Conservation (phyloP, 257 asterid genomes). For the Solanum etuberosum region DNA sequence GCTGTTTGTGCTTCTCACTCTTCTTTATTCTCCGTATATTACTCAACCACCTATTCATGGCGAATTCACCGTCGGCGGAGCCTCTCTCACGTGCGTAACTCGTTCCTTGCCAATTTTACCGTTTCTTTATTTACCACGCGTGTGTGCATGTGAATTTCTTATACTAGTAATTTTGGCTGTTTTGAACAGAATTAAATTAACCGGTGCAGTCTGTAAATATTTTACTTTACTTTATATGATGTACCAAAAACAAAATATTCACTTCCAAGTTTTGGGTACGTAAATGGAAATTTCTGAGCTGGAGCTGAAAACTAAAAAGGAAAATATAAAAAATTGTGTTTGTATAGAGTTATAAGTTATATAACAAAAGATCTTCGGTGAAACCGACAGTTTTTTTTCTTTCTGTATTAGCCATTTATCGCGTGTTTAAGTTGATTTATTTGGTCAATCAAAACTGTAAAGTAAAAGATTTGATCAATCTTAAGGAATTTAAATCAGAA, state of each 20-base stretch:
- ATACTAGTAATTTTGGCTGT: background rate
- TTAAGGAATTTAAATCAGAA: background rate
- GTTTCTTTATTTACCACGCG: conserved; percentile 1
- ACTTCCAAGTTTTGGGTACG: background rate
- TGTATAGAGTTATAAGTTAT: background rate
- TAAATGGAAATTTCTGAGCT: background rate
- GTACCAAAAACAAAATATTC: background rate
- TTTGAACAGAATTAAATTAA: background rate
- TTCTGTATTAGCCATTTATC: background rate
- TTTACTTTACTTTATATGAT: background rate
- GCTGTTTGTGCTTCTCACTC: background rate
- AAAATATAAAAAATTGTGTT: background rate
- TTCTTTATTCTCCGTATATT: background rate
- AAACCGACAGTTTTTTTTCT: background rate
- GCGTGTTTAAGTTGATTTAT: background rate
- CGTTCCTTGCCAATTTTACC: background rate
- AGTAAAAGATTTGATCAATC: background rate
- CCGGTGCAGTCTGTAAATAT: background rate
- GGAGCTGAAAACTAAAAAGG: background rate
- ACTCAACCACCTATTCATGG: background rate
- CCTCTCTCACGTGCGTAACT: conserved; percentile 9
- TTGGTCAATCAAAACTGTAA: background rate
- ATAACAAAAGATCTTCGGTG: background rate
- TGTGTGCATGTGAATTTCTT: conserved; percentile 13
- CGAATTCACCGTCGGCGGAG: conserved; percentile 8